phyloP scores from a whole-genome alignment of 2,329 filamentous ascomycete species.

The Pleurostoma richardsiae region DNA sequence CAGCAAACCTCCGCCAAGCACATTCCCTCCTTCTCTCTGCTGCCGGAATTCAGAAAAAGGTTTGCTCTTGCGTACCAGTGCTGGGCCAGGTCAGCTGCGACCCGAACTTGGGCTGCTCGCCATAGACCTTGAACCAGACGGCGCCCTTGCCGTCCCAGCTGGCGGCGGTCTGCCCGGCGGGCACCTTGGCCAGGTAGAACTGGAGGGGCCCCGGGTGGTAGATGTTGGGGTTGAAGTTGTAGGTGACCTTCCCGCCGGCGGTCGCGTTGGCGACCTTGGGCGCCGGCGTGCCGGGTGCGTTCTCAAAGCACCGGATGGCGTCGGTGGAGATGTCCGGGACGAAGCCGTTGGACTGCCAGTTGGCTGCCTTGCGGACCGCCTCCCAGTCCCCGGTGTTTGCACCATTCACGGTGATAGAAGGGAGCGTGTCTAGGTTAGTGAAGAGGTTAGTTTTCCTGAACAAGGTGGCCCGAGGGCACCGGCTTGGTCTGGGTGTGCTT shows the following conservation, averaged over 20 bases:
- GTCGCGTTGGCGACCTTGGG: constrained; percentile 25
- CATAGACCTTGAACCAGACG: constrained; percentile 32
- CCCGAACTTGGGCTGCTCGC: constrained; percentile 20
- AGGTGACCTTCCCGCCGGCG: constrained; percentile 31
- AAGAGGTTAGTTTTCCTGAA: background rate
- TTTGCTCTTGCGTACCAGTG: background rate
- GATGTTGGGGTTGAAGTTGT: constrained; percentile 28
- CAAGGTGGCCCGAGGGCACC: too few species aligned
- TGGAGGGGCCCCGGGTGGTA: constrained; percentile 31
- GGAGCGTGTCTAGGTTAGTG: constrained; percentile 12
- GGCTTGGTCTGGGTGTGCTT: too few species aligned
- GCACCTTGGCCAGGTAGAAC: constrained; percentile 30
- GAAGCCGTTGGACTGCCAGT: constrained; percentile 16
- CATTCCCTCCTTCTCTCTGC: too few species aligned
- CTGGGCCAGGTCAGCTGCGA: constrained; percentile 7
- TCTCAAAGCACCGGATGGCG: constrained; percentile 22
- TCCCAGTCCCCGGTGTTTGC: constrained; percentile 9
- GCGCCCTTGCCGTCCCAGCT: constrained; percentile 24
- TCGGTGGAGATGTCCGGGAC: constrained; percentile 17
- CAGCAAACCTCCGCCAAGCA: background rate
- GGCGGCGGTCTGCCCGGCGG: constrained; percentile 22
- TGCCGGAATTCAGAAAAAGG: too few species aligned
- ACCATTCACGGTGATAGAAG: constrained; percentile 7
- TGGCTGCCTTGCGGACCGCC: constrained; percentile 14
- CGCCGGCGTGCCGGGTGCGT: constrained; percentile 12